Evolutionary conservation across 2,329 filamentous ascomycete species (phyloP).

Genomic region (Peltaster fructicola): DNA sequence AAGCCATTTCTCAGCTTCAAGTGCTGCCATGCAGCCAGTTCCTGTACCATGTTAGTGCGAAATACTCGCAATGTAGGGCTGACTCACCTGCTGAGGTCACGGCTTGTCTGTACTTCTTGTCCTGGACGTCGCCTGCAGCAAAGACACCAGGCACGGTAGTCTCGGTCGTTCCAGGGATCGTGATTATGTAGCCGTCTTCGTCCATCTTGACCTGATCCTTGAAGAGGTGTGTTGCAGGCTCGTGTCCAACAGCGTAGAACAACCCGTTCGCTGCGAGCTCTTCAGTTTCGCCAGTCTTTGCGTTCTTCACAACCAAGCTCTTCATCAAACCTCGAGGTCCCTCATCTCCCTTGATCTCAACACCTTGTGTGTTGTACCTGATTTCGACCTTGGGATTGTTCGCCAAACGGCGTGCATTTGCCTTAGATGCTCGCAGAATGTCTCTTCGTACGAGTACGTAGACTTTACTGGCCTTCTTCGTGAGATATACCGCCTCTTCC

Average conservation of each 20-base stretch:
- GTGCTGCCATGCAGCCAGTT: conserved; percentile 83
- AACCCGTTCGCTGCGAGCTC: conserved; percentile 79
- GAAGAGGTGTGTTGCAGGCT: conserved; percentile 78
- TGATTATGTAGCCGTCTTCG: conserved; percentile 77
- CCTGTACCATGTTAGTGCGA: conserved; percentile 31
- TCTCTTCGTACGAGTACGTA: conserved; percentile 84
- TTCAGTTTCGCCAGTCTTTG: conserved; percentile 56
- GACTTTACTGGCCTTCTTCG: conserved; percentile 92
- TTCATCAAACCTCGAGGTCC: conserved; percentile 65
- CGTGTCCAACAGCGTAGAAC: conserved; percentile 95
- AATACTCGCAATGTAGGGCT: conserved; percentile 1
- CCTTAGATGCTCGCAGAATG: conserved; percentile 69
- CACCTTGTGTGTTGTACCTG: conserved; percentile 63
- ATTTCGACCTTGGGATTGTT: conserved; percentile 81
- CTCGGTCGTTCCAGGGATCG: conserved; percentile 69
- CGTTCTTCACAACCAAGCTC: conserved; percentile 68
- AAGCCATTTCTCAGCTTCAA: conserved; percentile 90
- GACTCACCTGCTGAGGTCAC: conserved; percentile 85
- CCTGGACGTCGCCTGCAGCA: conserved; percentile 92
- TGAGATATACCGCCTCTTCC: conserved; percentile 92
- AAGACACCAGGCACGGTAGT: conserved; percentile 88
- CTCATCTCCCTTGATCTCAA: conserved; percentile 69
- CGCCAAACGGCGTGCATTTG: conserved; percentile 76
- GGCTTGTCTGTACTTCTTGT: conserved; percentile 94
- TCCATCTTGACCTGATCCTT: conserved; percentile 83